Conservation (phyloP, 495 filamentous ascomycete species). For the Neurospora cerealis region DNA sequence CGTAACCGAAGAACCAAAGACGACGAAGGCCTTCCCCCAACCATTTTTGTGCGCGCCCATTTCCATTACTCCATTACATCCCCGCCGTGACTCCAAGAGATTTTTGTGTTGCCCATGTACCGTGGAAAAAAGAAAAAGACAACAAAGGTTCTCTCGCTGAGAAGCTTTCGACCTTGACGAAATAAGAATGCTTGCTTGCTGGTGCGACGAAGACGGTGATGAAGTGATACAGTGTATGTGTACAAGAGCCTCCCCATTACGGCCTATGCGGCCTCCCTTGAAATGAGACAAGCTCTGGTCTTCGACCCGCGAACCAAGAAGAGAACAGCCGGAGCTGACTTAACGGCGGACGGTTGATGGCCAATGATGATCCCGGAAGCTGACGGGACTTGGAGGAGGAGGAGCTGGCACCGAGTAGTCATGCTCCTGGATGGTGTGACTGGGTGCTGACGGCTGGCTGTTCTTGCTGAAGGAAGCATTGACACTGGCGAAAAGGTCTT, state of each 20-base stretch:
- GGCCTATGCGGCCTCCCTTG: neutral
- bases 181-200: neutral
- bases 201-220: neutral
- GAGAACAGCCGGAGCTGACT: slow-evolving; percentile 1
- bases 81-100: neutral
- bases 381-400: slow-evolving; percentile 39
- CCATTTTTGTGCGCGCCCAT: neutral
- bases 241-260: neutral
- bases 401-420: slow-evolving; percentile 42
- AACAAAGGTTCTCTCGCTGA: neutral
- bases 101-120: neutral
- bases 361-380: slow-evolving; percentile 37
- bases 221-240: neutral
- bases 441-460: slow-evolving; percentile 26
- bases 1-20: neutral
- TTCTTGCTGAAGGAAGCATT: slow-evolving; percentile 34
- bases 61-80: neutral
- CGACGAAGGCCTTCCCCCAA: neutral
- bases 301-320: neutral
- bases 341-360: slow-evolving; percentile 19
- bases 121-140: neutral
- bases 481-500: slow-evolving; percentile 38
- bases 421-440: slow-evolving; percentile 35
- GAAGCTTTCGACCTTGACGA: neutral
- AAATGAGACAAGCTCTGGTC: neutral